These are phyloP conservation scores for Ganoderma meredithae DNA, from an alignment of 1,284 basidiomycete genomes.

Conservation along the genomic window DNA sequence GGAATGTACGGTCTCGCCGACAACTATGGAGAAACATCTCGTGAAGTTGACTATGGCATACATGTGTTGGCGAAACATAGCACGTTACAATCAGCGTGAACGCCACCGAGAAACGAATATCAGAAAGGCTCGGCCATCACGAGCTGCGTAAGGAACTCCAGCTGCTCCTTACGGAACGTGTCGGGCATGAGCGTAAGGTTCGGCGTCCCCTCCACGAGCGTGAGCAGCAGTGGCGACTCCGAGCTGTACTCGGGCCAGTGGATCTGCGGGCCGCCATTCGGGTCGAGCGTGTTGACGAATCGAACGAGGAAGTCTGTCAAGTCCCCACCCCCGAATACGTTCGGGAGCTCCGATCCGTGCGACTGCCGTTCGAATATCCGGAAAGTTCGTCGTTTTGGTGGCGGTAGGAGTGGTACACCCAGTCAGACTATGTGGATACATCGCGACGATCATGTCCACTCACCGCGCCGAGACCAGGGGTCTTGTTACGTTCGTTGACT, in stretches of 20 bases:
- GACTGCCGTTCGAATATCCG: neutral
- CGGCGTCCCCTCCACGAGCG: slow-evolving; percentile 52
- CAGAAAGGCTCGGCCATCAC: slow-evolving; percentile 23
- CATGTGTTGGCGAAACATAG: neutral
- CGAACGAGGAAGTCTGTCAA: slow-evolving; percentile 33
- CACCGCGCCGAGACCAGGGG: slow-evolving; percentile 47
- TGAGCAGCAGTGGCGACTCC: slow-evolving; percentile 48
- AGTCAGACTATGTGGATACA: neutral
- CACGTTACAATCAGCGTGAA: neutral
- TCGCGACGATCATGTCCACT: neutral
- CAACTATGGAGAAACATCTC: too few relatives aligned
- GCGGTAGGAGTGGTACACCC: too few relatives aligned
- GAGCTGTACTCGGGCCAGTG: slow-evolving; percentile 59
- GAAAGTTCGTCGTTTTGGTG: too few relatives aligned
- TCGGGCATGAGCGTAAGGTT: slow-evolving; percentile 47
- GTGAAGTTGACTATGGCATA: too few relatives aligned
- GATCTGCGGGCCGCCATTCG: slow-evolving; percentile 45
- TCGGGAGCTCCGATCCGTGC: slow-evolving; percentile 31
- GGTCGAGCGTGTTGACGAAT: slow-evolving; percentile 29
- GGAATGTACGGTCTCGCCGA: too few relatives aligned
- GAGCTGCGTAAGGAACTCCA: slow-evolving; percentile 27
- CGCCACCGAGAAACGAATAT: too few relatives aligned
- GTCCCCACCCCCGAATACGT: slow-evolving; percentile 32
- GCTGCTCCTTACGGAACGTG: slow-evolving; percentile 49
- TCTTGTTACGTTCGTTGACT: slow-evolving; percentile 56